Conservation (phyloP, 202 grass and related monocot genomes). For the Musa balbisiana region DNA sequence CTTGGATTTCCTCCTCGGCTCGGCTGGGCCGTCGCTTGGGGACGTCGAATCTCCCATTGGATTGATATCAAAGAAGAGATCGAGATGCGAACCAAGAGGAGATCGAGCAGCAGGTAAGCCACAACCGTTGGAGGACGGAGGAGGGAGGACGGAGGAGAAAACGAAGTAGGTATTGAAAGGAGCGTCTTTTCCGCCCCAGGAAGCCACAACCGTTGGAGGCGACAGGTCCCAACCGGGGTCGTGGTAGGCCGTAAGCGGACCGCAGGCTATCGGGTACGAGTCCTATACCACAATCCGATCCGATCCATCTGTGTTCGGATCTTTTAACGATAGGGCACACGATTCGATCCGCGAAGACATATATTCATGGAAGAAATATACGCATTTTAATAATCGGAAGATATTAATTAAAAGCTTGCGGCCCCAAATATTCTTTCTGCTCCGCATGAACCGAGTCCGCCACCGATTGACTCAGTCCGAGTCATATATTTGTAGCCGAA, state of each 20-base stretch:
- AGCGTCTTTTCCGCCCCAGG: background rate
- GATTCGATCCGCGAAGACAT: background rate
- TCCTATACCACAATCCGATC: background rate
- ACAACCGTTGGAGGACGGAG: no score
- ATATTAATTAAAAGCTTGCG: no score
- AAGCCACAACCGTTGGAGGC: background rate
- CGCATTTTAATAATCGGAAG: background rate
- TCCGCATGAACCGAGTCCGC: no score
- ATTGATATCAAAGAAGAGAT: background rate
- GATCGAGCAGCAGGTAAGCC: background rate
- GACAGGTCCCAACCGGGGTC: background rate
- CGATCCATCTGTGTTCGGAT: background rate
- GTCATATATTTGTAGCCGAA: no score
- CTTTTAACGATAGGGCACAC: background rate
- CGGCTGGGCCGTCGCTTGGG: slow-evolving; percentile 11
- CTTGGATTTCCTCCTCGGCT: slow-evolving; percentile 31
- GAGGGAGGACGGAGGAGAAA: slow-evolving; percentile 5
- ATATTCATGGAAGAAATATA: background rate
- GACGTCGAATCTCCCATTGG: slow-evolving; percentile 19
- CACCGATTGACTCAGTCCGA: no score
- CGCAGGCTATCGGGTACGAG: background rate
- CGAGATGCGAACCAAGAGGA: background rate
- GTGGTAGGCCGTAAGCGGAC: background rate
- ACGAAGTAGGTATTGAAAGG: background rate
- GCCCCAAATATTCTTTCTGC: no score